These are phyloP conservation scores for Calonectria honghensis DNA, from an alignment of 2,329 filamentous ascomycete species.

Conservation along the genomic window DNA sequence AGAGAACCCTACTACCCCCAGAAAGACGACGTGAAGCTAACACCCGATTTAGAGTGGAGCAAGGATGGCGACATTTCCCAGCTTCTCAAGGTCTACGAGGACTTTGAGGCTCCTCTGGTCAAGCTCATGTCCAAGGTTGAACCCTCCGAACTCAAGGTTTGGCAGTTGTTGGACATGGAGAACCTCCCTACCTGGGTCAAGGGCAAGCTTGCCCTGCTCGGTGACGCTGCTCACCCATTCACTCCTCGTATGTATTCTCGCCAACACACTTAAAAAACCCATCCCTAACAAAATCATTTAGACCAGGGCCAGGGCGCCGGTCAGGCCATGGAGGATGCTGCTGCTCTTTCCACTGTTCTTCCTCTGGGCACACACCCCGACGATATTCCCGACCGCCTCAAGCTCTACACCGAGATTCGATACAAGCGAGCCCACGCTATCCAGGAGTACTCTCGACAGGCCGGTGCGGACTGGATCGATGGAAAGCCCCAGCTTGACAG, in stretches of 20 bases:
- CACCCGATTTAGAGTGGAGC: conserved; percentile 24
- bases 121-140: conserved; percentile 66
- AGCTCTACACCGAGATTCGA: conserved; percentile 76
- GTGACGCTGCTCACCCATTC: conserved; percentile 82
- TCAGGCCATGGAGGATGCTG: conserved; percentile 81
- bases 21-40: conserved; percentile 5
- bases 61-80: conserved; percentile 62
- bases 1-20: neutral
- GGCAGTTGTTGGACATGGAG: conserved; percentile 78
- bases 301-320: conserved; percentile 66
- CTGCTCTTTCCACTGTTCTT: conserved; percentile 74
- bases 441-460: conserved; percentile 74
- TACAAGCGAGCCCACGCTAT: conserved; percentile 74
- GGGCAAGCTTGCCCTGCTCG: conserved; percentile 75
- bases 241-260: conserved; percentile 63
- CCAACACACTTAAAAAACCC: neutral
- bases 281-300: conserved; percentile 14
- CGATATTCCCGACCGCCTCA: conserved; percentile 73
- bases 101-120: conserved; percentile 65
- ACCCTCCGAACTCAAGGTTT: conserved; percentile 70
- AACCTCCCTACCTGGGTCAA: conserved; percentile 73
- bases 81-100: conserved; percentile 62
- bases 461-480: conserved; percentile 59
- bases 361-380: conserved; percentile 63
- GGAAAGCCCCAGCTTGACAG: conserved; percentile 44